phyloP scores from a whole-genome alignment of 306 rosid species.

The Chamaecrista fasciculata region DNA sequence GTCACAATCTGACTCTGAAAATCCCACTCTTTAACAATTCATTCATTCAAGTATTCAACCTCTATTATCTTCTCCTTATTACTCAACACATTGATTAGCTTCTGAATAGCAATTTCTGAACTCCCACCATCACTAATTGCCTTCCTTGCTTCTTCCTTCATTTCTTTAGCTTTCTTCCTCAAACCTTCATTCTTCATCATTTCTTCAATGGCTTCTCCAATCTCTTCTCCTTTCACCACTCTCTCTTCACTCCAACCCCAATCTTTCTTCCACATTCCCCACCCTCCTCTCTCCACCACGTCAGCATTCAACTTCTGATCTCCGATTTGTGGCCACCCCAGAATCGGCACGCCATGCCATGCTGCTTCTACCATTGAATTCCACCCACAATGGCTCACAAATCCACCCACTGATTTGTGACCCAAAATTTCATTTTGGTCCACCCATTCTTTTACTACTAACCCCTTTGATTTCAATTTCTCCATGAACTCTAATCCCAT shows the following conservation, averaged over 20 bases:
- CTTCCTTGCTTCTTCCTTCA: conserved; percentile 36
- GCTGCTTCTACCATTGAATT: too few species aligned
- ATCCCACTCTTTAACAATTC: too few species aligned
- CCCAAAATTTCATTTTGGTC: conserved; percentile 45
- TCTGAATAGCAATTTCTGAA: conserved; percentile 19
- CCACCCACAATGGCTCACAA: too few species aligned
- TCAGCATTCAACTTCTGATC: conserved; percentile 59
- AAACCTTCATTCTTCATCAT: too few species aligned
- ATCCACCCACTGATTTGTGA: too few species aligned
- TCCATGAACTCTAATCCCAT: conserved; percentile 39
- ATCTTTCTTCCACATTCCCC: conserved; percentile 48
- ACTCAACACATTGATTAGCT: conserved; percentile 32
- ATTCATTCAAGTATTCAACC: too few species aligned
- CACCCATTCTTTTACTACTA: conserved; percentile 51
- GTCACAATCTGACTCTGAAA: too few species aligned
- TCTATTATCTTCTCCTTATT: too few species aligned
- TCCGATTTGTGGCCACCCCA: conserved; percentile 63
- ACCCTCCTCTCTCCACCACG: conserved; percentile 40
- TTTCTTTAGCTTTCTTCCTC: conserved; percentile 16
- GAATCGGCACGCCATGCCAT: conserved; percentile 42
- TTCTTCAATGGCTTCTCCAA: conserved; percentile 47
- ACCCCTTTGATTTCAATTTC: conserved; percentile 35
- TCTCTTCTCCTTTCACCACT: conserved; percentile 45
- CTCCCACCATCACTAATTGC: conserved; percentile 39
- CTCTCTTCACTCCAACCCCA: conserved; percentile 55